Evolutionary conservation across 164 flowering plant genomes (phyloP), one percentile per base, ranked within the genome.

Genomic region (Saururus chinensis): DNA sequence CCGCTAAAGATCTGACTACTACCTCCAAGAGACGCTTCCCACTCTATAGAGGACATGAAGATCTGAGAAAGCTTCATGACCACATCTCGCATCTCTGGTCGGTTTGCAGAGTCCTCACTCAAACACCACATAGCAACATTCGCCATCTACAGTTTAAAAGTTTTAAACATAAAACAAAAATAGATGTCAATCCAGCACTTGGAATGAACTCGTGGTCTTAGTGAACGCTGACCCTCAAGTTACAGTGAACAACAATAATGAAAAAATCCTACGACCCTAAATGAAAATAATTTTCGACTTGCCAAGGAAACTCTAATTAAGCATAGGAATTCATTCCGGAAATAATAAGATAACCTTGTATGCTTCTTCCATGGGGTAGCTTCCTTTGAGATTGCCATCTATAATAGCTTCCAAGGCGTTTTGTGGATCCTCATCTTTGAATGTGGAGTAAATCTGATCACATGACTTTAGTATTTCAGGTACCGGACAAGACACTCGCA

Each of bases 11-110:
- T 81, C 59, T 72, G 85, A 71, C 87, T 85, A 63, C 69, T 77
- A 51, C 90, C 87, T 59, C 86, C 95, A 6, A 84, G 74, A 8
- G 91, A 82, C 20, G 86, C 89, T 69, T 85, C 91, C 87, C 87
- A 85, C 53, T 83, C 85, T 16, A 67, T 24, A 13, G 88, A 77
- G 60, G 82, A 68, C 60, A 68, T 63, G 71, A 73, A 30, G 10
- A 85, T 81, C 49, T 81, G 76, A 40, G 87, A 69, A n/a, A 84
- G 73, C 62, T 64, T 57, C 45, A 70, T 70, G 0, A 85, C 85
- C 13, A 84, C 64, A 42, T 85, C 86, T 19, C 67, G 73, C 80
- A 88, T 88, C 64, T 88, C 88, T 19, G 89, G 91, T 68, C 91
- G 72, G 59, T 70, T 63, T 19, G 55, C 59, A 59, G 77, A 59